phyloP scores from a whole-genome alignment of 192 early-diverging fungal species.

The Cetraspora pellucida region DNA sequence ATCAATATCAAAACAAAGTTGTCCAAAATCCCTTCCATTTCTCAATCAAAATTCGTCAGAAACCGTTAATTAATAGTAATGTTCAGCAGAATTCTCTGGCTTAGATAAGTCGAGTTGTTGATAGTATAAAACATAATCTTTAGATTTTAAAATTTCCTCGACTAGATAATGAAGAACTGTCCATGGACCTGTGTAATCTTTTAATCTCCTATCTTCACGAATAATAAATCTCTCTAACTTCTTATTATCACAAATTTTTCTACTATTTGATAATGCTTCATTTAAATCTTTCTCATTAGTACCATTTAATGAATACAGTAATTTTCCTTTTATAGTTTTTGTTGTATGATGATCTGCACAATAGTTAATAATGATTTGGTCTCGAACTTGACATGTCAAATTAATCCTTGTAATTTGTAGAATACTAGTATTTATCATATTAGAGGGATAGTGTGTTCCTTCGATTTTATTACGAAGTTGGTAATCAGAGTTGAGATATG shows the following conservation, averaged over 20 bases:
- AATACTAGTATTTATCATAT: not conserved
- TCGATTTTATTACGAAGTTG: not conserved
- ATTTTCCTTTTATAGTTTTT: not conserved
- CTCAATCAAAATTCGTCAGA: too few relatives aligned
- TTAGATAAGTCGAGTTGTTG: too few relatives aligned
- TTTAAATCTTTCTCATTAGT: not conserved
- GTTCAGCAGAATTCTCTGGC: too few relatives aligned
- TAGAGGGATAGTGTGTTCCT: not conserved
- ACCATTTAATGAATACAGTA: not conserved
- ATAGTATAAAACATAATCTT: too few relatives aligned
- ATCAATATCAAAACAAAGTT: too few relatives aligned
- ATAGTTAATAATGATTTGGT: not conserved
- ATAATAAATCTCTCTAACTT: not conserved
- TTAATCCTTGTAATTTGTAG: not conserved
- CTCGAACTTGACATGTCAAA: not conserved
- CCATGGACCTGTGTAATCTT: too few relatives aligned
- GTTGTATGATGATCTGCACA: not conserved
- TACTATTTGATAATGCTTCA: not conserved
- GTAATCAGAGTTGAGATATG: not conserved
- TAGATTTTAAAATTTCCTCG: too few relatives aligned
- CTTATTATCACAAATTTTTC: conserved; percentile 10
- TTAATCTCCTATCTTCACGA: conserved; percentile 11
- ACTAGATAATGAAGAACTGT: too few relatives aligned
- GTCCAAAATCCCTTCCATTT: too few relatives aligned
- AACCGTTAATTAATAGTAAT: too few relatives aligned